These are phyloP conservation scores for Phytopythium chamaehyphon DNA, from an alignment of 352 stramenopile species.

Conservation along the genomic window DNA sequence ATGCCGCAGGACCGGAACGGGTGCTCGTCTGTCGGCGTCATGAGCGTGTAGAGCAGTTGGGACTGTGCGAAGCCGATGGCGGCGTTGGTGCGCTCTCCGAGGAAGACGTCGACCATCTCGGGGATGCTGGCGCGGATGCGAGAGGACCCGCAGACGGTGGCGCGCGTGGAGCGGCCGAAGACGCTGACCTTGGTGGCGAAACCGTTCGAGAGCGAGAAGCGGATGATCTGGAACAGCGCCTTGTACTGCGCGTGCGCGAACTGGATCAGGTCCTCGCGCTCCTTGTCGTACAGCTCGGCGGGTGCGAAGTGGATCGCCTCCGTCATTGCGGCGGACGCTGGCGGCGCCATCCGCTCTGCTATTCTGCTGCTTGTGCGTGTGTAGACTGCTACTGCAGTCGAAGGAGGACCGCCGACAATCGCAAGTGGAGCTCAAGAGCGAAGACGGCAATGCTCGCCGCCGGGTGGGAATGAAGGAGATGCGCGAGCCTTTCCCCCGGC, in stretches of 20 bases:
- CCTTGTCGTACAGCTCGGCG: slow-evolving; percentile 25
- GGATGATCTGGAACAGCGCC: slow-evolving; percentile 39
- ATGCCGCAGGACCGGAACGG: slow-evolving; percentile 49
- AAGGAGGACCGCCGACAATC: too few relatives aligned
- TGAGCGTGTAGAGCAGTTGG: slow-evolving; percentile 50
- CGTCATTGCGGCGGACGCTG: slow-evolving; percentile 2
- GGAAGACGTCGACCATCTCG: slow-evolving; percentile 58
- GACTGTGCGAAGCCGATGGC: slow-evolving; percentile 61
- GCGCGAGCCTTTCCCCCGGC: too few relatives aligned
- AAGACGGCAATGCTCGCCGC: too few relatives aligned
- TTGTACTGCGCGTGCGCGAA: slow-evolving; percentile 28
- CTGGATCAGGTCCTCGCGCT: slow-evolving; percentile 31
- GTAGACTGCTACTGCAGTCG: not conserved
- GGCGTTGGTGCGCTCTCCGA: slow-evolving; percentile 51
- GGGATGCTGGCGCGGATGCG: slow-evolving; percentile 44
- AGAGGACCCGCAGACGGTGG: slow-evolving; percentile 39
- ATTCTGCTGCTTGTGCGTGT: not conserved
- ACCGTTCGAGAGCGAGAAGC: slow-evolving; percentile 28
- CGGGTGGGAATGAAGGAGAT: too few relatives aligned
- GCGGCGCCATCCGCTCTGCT: slow-evolving; percentile 13
- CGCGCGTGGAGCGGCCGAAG: slow-evolving; percentile 45
- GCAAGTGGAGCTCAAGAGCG: too few relatives aligned
- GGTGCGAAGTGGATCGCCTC: slow-evolving; percentile 33
- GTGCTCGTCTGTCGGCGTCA: slow-evolving; percentile 36
- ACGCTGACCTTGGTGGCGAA: slow-evolving; percentile 49